Evolutionary conservation across 257 asterid genomes (phyloP), one percentile per base, ranked within the genome.

Genomic region (Thymus quinquecostatus): DNA sequence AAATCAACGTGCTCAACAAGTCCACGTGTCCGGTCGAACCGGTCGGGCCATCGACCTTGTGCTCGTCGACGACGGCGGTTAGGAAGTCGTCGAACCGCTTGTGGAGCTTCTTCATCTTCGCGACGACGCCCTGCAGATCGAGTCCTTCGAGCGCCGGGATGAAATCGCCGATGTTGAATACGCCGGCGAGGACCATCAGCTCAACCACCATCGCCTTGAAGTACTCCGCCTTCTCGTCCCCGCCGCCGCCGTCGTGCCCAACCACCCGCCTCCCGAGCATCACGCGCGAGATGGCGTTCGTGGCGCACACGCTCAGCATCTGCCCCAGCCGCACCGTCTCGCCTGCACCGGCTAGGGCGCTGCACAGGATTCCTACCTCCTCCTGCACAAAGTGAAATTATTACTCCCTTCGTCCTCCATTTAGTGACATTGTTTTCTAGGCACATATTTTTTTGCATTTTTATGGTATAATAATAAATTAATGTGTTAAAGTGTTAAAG

Each of bases 131-230:
- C 70, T 91, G 98, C 59, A 93, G 70, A 73, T 93, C 98, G 1
- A 91, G 60, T 53, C 78, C 38, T 51, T 91, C 92, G n/a, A 93
- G 89, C 2, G 72, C 79, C 11, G 98, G 91, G 61, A 93, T 91
- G 68, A 89, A 89, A 63, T 93, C 98, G 10, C 98, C 96, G n/a
- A 93, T 10, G 78, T 93, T 91, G 84, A 91, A 91, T 1, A 75
- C 93, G 0, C 98, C 97, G 29, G 91, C 93, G 72, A 90, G 36
- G 45, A 76, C 87, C 98, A 93, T 89, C 58, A 91, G 44, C 75
- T 93, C 98, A 71, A 82, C 88, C 76, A 91, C 96, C 96, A 91
- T 91, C 4, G 79, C 83, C 75, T 91, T 89, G 78, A 93, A 91
- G 79, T 87, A 94, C 64, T 86, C 94, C 13, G 98, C 96, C 69